Conservation (phyloP, 345 rosid genomes). For the Bruguiera parviflora region DNA sequence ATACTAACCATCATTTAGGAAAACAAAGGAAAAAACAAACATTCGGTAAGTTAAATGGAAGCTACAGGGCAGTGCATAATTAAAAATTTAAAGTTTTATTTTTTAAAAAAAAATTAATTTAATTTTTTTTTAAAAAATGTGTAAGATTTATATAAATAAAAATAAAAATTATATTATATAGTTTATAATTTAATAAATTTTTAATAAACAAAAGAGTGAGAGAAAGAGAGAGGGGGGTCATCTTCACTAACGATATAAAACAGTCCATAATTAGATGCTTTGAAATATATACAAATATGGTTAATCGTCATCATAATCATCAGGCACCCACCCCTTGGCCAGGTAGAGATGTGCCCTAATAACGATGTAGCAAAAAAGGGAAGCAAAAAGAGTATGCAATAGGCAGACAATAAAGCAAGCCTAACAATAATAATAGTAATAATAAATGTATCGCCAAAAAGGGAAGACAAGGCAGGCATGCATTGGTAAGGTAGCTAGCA, state of each 20-base stretch:
- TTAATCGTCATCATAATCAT: conserved; percentile 9
- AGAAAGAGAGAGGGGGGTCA: neutral
- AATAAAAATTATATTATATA: too few species aligned
- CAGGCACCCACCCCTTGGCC: conserved; percentile 10
- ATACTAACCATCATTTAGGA: too few species aligned
- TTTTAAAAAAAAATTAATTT: too few species aligned
- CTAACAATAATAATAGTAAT: neutral
- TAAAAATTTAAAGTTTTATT: too few species aligned
- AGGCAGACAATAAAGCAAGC: neutral
- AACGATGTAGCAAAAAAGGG: neutral
- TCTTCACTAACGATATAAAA: conserved; percentile 2
- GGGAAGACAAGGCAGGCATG: neutral
- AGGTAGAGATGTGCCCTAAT: neutral
- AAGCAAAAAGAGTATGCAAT: neutral
- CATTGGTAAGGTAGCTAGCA: conserved; percentile 14
- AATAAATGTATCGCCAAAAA: neutral
- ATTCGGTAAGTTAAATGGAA: too few species aligned
- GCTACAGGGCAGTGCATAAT: too few species aligned
- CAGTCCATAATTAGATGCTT: conserved; percentile 11
- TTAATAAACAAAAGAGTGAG: too few species aligned
- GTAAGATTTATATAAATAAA: too few species aligned
- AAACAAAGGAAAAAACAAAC: too few species aligned
- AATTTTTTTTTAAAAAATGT: too few species aligned
- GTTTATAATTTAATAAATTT: too few species aligned
- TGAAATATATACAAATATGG: conserved; percentile 15